Percentiles rank a stretch among this genome's conserved stretches.
These are phyloP conservation scores for Hansenula anomala DNA, from an alignment of 1,139 yeast genomes.

Conservation along the genomic window DNA sequence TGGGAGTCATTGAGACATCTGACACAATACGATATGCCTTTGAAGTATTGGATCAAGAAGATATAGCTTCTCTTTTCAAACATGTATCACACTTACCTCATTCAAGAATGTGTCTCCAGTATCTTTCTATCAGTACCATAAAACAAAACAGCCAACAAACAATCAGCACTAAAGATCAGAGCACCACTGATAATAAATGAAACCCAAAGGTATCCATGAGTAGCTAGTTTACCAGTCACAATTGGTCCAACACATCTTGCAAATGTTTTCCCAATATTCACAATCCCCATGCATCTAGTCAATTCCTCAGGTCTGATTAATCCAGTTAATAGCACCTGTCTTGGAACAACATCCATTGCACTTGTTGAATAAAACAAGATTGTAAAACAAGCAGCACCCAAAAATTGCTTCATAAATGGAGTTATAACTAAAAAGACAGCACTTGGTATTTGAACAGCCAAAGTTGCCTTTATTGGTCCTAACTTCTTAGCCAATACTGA, in stretches of 20 bases:
- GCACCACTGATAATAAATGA: constrained; percentile 64
- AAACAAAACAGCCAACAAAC: constrained; percentile 25
- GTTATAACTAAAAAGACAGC: constrained; percentile 57
- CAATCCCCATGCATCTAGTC: constrained; percentile 77
- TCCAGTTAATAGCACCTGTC: constrained; percentile 73
- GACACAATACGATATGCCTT: too few species aligned
- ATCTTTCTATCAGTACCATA: constrained; percentile 25
- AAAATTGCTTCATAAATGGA: constrained; percentile 34
- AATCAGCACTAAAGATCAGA: constrained; percentile 36
- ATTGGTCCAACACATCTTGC: constrained; percentile 81
- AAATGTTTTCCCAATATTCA: constrained; percentile 79
- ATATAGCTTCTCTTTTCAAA: too few species aligned
- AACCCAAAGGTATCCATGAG: constrained; percentile 39
- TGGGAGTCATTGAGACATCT: too few species aligned
- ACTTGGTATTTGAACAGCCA: constrained; percentile 77
- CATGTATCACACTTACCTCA: too few species aligned
- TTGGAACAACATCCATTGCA: constrained; percentile 88
- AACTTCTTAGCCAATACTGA: constrained; percentile 49
- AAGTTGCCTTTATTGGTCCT: constrained; percentile 78
- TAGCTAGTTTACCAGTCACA: constrained; percentile 72
- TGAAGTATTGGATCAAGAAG: too few species aligned
- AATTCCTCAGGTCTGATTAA: constrained; percentile 60
- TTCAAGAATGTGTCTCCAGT: neutral
- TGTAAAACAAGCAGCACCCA: constrained; percentile 23
- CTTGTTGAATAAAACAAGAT: constrained; percentile 37